Base-by-base conservation (phyloP, 306 rosid genomes). In the Cajanus cajan region DNA sequence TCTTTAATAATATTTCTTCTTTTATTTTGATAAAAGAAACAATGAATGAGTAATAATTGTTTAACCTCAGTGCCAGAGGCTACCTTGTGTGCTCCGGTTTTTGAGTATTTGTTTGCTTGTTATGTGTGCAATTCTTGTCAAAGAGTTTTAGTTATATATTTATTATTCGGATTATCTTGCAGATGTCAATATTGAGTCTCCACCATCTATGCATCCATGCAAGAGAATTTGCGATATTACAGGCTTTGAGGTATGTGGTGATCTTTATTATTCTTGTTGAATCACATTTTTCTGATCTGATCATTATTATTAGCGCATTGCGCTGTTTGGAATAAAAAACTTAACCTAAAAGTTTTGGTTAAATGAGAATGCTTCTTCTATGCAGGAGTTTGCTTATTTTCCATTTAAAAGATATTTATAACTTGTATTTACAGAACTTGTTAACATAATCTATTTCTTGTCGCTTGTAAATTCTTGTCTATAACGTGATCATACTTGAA, bases 151-250 rank as follows among this genome's bases (percentile, higher is more conserved):
- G 18, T 44, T 80, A 70, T 68, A 48, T 63, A 14, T 37, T 76
- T 51, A 75, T 61, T 10, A 34, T 76, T 41, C 39, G 65, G 12
- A 50, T 24, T 80, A 41, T 76, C 68, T 54, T 87, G 86, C 87
- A 94, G 97, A 94, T 85, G 90, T 87, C 43, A 92, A 90, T 73
- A 90, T 94, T 68, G 96, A 92, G 86, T 86, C 97, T 18, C 96
- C 94, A 0, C 98, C 98, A 4, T 89, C 98, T 39, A 87, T 90
- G 90, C 98, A 90, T 82, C 98, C 98, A 9, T 89, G 94, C 94
- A 90, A 88, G 86, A 90, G 78, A 88, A 94, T 94, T 63, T 94
- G 97, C 3, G 97, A 94, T 81, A 77, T 92, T 75, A 94, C 98
- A 12, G 97, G 97, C 85, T 90, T 74, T 77, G 96, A 92, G 96